These are phyloP conservation scores for Knufia fluminis DNA, from an alignment of 2,329 filamentous ascomycete species.

Conservation along the genomic window DNA sequence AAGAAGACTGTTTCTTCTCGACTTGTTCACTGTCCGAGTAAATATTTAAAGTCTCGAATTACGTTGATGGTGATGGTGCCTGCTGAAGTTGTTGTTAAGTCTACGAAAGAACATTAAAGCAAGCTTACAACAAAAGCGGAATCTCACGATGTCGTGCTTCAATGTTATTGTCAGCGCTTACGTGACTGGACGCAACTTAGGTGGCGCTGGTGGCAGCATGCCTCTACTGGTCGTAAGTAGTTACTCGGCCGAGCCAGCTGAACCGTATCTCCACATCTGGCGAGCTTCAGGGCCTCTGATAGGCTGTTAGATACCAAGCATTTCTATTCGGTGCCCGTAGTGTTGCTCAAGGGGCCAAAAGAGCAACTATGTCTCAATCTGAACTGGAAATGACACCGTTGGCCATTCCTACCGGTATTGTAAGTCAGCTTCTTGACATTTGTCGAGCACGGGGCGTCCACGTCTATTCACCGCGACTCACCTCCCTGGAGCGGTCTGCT, in stretches of 20 bases:
- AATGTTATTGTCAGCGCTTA: conserved; percentile 2
- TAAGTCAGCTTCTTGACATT: too few relatives aligned
- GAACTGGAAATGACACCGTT: too few relatives aligned
- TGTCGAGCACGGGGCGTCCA: too few relatives aligned
- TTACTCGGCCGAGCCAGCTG: not conserved
- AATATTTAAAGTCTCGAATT: too few relatives aligned
- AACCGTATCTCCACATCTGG: not conserved
- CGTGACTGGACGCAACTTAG: too few relatives aligned
- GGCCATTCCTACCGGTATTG: not conserved
- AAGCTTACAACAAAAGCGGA: not conserved
- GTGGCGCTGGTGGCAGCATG: conserved; percentile 1
- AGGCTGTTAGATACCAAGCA: not conserved
- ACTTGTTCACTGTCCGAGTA: not conserved
- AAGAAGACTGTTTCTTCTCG: not conserved
- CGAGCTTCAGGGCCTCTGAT: not conserved
- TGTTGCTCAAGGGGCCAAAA: too few relatives aligned
- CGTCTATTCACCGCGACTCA: too few relatives aligned
- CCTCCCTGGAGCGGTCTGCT: too few relatives aligned
- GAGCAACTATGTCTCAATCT: too few relatives aligned
- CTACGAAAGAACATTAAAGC: too few relatives aligned
- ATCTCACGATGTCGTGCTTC: not conserved
- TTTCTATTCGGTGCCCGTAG: not conserved
- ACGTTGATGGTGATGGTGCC: too few relatives aligned
- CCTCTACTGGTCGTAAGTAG: not conserved
- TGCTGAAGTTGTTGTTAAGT: too few relatives aligned